These are phyloP conservation scores for Hibiscus trionum DNA, from an alignment of 345 rosid species.

Conservation along the genomic window DNA sequence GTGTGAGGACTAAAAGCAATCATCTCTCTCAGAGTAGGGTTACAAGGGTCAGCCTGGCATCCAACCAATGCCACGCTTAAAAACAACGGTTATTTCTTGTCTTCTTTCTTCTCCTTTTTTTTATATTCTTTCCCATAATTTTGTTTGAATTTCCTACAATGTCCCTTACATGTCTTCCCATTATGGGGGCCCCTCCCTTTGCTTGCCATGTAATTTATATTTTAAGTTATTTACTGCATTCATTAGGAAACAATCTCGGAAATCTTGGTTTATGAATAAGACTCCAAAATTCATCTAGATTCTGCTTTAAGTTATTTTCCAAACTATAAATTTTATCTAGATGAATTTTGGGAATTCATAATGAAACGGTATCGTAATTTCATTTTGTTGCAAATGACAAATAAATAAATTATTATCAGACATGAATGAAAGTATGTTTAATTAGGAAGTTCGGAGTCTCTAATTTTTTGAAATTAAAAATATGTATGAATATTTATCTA, in stretches of 20 bases:
- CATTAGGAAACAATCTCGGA: too few species aligned
- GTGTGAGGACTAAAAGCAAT: slow-evolving; percentile 41
- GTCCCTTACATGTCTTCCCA: background rate
- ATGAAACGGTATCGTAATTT: too few species aligned
- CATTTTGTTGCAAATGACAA: too few species aligned
- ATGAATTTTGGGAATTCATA: too few species aligned
- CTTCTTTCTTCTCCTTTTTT: slow-evolving; percentile 12
- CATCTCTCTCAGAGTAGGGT: slow-evolving; percentile 25
- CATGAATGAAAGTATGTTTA: too few species aligned
- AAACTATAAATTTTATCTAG: too few species aligned
- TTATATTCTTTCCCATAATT: background rate
- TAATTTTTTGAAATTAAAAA: too few species aligned
- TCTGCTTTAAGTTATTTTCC: too few species aligned
- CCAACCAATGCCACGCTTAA: slow-evolving; percentile 21
- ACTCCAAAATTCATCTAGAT: too few species aligned
- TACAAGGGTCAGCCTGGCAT: slow-evolving; percentile 29
- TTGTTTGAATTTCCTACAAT: background rate
- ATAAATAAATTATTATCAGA: too few species aligned
- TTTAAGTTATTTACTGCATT: background rate
- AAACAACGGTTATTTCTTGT: slow-evolving; percentile 43
- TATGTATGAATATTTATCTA: too few species aligned
- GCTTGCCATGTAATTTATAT: background rate
- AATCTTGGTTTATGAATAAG: background rate
- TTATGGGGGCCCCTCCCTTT: background rate
- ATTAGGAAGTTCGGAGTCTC: too few species aligned